phyloP scores from a whole-genome alignment of 768 basidiomycete species.

The Tricholoma hemisulphureum region DNA sequence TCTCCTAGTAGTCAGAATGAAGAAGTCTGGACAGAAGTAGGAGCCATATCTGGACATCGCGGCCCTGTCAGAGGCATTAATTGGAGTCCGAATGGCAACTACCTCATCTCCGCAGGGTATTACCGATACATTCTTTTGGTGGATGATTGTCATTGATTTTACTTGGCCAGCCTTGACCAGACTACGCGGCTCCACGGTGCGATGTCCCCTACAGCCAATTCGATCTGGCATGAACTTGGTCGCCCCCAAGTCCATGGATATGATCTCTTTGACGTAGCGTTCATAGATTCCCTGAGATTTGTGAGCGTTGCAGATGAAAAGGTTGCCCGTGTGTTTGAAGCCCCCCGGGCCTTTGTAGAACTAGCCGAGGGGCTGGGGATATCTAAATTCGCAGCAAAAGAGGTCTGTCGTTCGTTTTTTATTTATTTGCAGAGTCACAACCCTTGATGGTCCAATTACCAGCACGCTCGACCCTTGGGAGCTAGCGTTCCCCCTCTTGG shows the following conservation, averaged over 20 bases:
- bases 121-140: constrained; percentile 15
- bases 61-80: constrained; percentile 75
- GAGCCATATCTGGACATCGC: constrained; percentile 84
- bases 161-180: constrained; percentile 71
- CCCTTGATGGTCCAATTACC: constrained; percentile 1
- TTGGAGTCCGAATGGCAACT: constrained; percentile 88
- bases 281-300: constrained; percentile 74
- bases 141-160: constrained; percentile 9
- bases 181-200: constrained; percentile 87
- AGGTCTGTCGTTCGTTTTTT: constrained; percentile 37
- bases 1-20: constrained; percentile 18
- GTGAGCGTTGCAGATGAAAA: constrained; percentile 96
- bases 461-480: constrained; percentile 66
- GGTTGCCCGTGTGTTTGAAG: constrained; percentile 90
- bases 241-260: constrained; percentile 98
- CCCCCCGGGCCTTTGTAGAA: constrained; percentile 77
- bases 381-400: constrained; percentile 45
- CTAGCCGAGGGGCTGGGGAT: constrained; percentile 52
- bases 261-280: constrained; percentile 78
- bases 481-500: constrained; percentile 94
- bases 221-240: constrained; percentile 79
- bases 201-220: constrained; percentile 15
- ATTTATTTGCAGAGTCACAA: background rate
- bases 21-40: constrained; percentile 69
- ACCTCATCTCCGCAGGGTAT: constrained; percentile 83